Conservation (phyloP, 495 filamentous ascomycete genomes). For the Aspergillus nidulans region DNA sequence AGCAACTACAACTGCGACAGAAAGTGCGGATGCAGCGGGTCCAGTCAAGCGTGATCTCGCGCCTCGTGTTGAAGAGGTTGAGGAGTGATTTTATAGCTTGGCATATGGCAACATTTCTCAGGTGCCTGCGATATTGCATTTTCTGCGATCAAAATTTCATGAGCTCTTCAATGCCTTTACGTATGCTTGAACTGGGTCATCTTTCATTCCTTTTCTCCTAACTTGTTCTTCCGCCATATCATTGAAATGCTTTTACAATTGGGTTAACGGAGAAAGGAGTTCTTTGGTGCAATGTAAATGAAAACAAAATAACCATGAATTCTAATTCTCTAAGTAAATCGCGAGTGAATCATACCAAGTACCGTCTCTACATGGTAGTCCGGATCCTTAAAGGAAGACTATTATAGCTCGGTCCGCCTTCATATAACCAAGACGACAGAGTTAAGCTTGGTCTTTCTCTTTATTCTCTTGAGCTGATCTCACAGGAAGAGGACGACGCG, state of each 20-base stretch:
- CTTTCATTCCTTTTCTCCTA: background rate
- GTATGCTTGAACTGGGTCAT: background rate
- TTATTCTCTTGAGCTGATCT: background rate
- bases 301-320: background rate
- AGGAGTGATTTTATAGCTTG: conserved; percentile 42
- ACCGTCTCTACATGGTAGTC: background rate
- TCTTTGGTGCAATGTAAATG: background rate
- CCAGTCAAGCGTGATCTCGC: conserved; percentile 49
- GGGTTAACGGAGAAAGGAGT: conserved; percentile 6
- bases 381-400: background rate
- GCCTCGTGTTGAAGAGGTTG: conserved; percentile 61
- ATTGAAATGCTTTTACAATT: background rate
- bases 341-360: background rate
- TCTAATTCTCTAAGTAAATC: background rate
- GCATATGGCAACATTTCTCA: background rate
- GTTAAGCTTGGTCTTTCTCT: background rate
- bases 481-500: conserved; percentile 2
- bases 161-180: background rate
- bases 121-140: background rate
- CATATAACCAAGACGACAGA: background rate
- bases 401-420: background rate
- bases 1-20: conserved; percentile 54
- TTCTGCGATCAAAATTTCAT: background rate
- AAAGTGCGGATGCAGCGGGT: conserved; percentile 42
- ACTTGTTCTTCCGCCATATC: background rate